A percentile compares a stretch with the other conserved stretches of the same genome.
These are phyloP conservation scores for Colletotrichum eremochloae DNA, from an alignment of 2,329 filamentous ascomycete genomes.

Conservation along the genomic window DNA sequence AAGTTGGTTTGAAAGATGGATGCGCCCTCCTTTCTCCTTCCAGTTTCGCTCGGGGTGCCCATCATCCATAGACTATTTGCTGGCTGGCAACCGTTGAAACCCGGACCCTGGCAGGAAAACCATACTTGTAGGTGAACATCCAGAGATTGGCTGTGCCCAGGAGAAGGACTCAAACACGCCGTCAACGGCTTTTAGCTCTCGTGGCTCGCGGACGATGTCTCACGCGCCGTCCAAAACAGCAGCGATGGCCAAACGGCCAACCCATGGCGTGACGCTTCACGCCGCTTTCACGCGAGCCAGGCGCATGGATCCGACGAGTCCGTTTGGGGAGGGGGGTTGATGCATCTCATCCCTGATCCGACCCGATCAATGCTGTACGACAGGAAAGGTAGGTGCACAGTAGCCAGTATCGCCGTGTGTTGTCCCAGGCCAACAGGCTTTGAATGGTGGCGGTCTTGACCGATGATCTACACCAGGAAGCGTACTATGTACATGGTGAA, in stretches of 20 bases:
- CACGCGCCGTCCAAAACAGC: slow-evolving; percentile 32
- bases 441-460: slow-evolving; percentile 6
- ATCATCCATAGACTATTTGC: not conserved
- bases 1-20: slow-evolving; percentile 10
- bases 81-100: not conserved
- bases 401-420: not conserved
- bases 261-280: slow-evolving; percentile 28
- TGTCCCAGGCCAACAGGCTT: not conserved
- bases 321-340: not conserved
- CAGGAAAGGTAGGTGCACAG: slow-evolving; percentile 1
- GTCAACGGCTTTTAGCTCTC: slow-evolving; percentile 39
- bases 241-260: slow-evolving; percentile 25
- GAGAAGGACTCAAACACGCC: slow-evolving; percentile 19
- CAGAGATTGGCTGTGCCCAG: not conserved
- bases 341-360: not conserved
- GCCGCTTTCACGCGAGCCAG: slow-evolving; percentile 26
- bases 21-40: slow-evolving; percentile 1
- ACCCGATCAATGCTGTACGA: not conserved
- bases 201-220: slow-evolving; percentile 34
- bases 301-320: slow-evolving; percentile 14
- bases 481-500: not conserved
- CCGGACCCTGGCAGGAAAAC: slow-evolving; percentile 13
- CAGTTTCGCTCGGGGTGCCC: not conserved
- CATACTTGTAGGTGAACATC: not conserved
- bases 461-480: slow-evolving; percentile 36